Conservation (phyloP, 2,329 filamentous ascomycete genomes). For the Colletotrichum truncatum region DNA sequence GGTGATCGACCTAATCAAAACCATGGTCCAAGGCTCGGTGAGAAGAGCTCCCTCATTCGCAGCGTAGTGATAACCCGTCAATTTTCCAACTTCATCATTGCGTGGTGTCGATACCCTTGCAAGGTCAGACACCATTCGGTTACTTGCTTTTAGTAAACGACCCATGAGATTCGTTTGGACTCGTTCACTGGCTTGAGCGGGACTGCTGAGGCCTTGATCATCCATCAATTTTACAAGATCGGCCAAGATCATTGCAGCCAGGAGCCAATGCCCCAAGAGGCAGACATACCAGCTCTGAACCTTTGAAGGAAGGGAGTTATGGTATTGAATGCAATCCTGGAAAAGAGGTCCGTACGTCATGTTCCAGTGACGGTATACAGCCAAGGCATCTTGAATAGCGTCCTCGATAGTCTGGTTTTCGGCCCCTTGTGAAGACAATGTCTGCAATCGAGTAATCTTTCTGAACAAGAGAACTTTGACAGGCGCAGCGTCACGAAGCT, state of each 20-base stretch:
- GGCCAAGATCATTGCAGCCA: slow-evolving; percentile 63
- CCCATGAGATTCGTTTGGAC: slow-evolving; percentile 43
- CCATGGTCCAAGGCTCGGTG: slow-evolving; percentile 68
- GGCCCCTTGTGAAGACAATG: slow-evolving; percentile 51
- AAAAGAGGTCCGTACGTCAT: slow-evolving; percentile 60
- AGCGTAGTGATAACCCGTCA: slow-evolving; percentile 60
- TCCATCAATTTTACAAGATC: slow-evolving; percentile 63
- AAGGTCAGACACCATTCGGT: slow-evolving; percentile 56
- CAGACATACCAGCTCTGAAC: slow-evolving; percentile 70
- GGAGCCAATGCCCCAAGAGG: slow-evolving; percentile 66
- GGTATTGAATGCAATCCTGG: slow-evolving; percentile 58
- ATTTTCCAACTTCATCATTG: not conserved
- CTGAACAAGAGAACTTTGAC: slow-evolving; percentile 69
- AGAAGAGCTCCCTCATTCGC: slow-evolving; percentile 64
- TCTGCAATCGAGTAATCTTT: slow-evolving; percentile 64
- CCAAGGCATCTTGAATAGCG: slow-evolving; percentile 54
- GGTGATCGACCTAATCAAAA: slow-evolving; percentile 62
- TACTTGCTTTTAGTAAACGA: slow-evolving; percentile 53
- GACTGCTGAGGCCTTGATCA: slow-evolving; percentile 39
- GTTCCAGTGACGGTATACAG: slow-evolving; percentile 66
- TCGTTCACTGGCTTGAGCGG: slow-evolving; percentile 38
- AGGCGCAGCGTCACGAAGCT: slow-evolving; percentile 61
- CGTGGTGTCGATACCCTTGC: slow-evolving; percentile 53
- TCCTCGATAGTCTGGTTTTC: slow-evolving; percentile 53
- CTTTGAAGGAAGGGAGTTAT: slow-evolving; percentile 58